These are phyloP conservation scores for Lichtheimia hyalospora DNA, from an alignment of 371 early-diverging fungal genomes.

Conservation along the genomic window DNA sequence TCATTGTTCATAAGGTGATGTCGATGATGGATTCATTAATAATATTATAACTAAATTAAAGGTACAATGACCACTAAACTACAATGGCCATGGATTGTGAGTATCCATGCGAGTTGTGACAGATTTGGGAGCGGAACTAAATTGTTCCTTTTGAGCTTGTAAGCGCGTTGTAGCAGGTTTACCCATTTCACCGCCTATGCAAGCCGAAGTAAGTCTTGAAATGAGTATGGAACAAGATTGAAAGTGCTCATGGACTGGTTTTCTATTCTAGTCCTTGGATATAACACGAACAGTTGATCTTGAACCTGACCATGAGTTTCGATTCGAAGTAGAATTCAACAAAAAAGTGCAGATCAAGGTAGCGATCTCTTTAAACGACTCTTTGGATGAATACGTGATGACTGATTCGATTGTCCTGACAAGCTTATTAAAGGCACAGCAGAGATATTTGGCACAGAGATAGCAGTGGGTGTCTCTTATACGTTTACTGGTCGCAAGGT, in stretches of 20 bases:
- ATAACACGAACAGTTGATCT: conserved; percentile 38
- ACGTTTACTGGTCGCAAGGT: conserved; percentile 80
- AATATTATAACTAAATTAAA: too few species aligned
- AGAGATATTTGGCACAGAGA: conserved; percentile 91
- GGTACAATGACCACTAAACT: too few species aligned
- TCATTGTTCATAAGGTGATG: too few species aligned
- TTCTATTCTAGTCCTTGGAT: background rate
- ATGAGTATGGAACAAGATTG: background rate
- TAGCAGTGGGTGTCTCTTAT: conserved; percentile 76
- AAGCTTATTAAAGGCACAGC: conserved; percentile 79
- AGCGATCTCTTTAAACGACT: background rate
- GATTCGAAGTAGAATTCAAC: conserved; percentile 73
- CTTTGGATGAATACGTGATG: background rate
- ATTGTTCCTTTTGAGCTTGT: background rate
- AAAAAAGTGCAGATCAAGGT: conserved; percentile 57
- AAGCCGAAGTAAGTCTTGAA: background rate
- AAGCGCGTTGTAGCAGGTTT: too few species aligned
- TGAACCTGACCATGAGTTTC: conserved; percentile 67
- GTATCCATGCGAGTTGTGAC: too few species aligned
- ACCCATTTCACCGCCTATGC: background rate
- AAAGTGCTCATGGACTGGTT: background rate
- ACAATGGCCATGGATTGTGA: too few species aligned
- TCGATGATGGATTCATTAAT: too few species aligned
- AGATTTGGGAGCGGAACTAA: background rate
- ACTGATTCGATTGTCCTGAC: background rate